phyloP scores from a whole-genome alignment of 306 rosid species.

The Purshia tridentata region DNA sequence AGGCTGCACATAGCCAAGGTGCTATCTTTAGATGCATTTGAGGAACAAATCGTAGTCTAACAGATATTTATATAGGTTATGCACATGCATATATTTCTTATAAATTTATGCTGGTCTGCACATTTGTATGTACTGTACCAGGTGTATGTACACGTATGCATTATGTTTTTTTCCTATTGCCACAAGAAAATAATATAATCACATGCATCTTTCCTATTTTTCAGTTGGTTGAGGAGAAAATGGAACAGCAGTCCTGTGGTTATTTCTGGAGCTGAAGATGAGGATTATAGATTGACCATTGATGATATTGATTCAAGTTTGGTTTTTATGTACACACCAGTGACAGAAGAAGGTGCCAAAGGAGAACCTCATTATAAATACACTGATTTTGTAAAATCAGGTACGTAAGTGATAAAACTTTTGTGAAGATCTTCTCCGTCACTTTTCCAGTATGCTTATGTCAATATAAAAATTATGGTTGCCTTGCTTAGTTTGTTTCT shows the following conservation, averaged over 20 bases:
- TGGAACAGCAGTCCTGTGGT: slow-evolving; percentile 95
- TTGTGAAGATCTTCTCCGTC: neutral
- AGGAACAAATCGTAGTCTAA: neutral
- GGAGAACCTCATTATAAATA: slow-evolving; percentile 96
- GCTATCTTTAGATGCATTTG: neutral
- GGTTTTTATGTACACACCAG: slow-evolving; percentile 98
- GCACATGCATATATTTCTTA: neutral
- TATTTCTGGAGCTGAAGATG: slow-evolving; percentile 91
- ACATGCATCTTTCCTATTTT: slow-evolving; percentile 24
- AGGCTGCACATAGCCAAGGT: neutral
- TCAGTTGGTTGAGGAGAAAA: slow-evolving; percentile 95
- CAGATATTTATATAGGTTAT: neutral
- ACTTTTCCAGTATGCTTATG: neutral
- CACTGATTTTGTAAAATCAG: slow-evolving; percentile 91
- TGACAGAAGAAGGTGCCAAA: slow-evolving; percentile 88
- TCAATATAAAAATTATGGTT: neutral
- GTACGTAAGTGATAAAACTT: slow-evolving; percentile 34
- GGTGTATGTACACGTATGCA: neutral
- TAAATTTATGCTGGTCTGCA: neutral
- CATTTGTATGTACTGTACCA: neutral
- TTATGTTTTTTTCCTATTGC: slow-evolving; percentile 17
- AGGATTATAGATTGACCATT: slow-evolving; percentile 65
- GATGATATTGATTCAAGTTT: slow-evolving; percentile 93
- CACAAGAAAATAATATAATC: slow-evolving; percentile 21
- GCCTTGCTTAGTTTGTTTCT: slow-evolving; percentile 14